These are phyloP conservation scores for Jatropha podagrica DNA, from an alignment of 441 rosid genomes.

Conservation along the genomic window DNA sequence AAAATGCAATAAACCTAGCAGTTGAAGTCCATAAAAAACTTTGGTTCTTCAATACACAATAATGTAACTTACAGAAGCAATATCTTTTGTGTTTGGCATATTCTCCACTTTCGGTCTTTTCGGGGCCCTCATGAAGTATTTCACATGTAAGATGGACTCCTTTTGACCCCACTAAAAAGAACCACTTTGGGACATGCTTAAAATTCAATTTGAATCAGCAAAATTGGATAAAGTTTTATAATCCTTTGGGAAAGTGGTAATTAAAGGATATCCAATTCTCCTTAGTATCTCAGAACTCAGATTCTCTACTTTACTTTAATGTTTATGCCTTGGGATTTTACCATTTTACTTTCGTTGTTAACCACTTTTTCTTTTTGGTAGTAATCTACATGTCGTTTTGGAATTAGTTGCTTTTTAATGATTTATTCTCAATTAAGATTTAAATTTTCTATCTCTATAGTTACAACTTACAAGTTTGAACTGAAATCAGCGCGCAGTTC, in stretches of 20 bases:
- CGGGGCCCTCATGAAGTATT: not conserved
- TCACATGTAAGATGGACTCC: constrained; percentile 5
- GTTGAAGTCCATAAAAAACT: not conserved
- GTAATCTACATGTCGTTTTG: not conserved
- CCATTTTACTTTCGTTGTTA: not conserved
- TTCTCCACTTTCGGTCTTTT: not conserved
- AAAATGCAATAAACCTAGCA: not conserved
- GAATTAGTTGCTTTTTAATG: not conserved
- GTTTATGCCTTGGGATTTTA: not conserved
- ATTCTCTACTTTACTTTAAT: not conserved
- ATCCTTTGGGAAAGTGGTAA: not conserved
- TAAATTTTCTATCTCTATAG: not conserved
- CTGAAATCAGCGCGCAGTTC: not conserved
- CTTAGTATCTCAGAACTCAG: not conserved
- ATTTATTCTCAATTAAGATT: no score
- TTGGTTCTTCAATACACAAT: not conserved
- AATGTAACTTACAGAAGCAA: not conserved
- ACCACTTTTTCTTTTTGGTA: constrained; percentile 4
- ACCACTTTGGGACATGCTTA: not conserved
- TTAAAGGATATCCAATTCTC: not conserved
- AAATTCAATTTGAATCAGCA: not conserved
- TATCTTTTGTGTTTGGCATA: not conserved
- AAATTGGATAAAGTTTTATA: not conserved
- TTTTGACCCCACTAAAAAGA: not conserved
- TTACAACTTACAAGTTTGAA: not conserved